Evolutionary conservation across 140 eudicot genomes (phyloP).

Genomic region (Eryngium alpinum): DNA sequence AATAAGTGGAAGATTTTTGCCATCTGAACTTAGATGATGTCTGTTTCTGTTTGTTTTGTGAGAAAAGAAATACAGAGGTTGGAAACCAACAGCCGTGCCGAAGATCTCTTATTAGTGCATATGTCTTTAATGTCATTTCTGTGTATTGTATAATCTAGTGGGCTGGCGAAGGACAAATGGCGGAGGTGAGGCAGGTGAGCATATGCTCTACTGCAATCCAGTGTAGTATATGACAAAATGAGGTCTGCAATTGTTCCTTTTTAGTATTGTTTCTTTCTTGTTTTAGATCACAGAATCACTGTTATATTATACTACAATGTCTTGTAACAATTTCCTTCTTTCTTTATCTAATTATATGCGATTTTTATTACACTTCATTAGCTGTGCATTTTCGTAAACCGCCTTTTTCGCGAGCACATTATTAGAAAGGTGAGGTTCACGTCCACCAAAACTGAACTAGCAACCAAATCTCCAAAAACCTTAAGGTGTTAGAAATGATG

Average conservation of each 20-base stretch:
- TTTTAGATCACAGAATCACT: no score
- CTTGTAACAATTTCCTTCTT: no score
- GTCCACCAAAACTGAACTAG: no score
- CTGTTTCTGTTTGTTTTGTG: neutral
- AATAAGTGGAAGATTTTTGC: neutral
- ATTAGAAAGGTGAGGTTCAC: no score
- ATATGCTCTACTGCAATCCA: neutral
- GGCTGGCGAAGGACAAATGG: neutral
- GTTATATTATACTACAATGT: no score
- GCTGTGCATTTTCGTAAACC: no score
- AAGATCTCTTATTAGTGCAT: neutral
- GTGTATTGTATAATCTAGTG: neutral
- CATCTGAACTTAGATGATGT: neutral
- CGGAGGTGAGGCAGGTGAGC: neutral
- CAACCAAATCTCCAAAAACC: no score
- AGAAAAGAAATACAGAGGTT: neutral
- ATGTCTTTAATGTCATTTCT: neutral
- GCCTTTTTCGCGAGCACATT: no score
- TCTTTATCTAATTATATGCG: no score
- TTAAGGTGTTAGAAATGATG: no score
- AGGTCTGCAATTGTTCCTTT: conserved; percentile 3
- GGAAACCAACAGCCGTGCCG: neutral
- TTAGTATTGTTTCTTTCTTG: no score
- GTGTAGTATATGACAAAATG: neutral
- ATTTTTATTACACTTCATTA: no score